Conservation (phyloP, 805 yeast species). For the Candida germanica region DNA sequence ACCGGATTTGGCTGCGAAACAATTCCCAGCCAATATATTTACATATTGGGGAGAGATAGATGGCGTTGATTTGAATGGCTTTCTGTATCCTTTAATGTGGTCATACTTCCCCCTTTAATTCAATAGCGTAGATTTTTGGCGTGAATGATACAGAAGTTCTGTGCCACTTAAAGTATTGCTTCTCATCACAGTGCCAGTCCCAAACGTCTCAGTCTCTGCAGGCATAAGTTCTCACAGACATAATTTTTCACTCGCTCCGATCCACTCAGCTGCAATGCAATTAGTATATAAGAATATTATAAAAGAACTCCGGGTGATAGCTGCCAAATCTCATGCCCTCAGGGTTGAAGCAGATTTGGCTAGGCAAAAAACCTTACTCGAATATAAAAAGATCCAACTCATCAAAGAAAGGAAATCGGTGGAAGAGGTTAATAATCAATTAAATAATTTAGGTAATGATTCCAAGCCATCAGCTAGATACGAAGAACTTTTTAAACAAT, state of each 20-base stretch:
- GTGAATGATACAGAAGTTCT: too few species aligned
- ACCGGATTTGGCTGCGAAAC: too few species aligned
- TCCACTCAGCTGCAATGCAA: constrained; percentile 10
- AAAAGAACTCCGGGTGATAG: constrained; percentile 39
- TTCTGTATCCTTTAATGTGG: too few species aligned
- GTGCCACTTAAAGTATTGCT: too few species aligned
- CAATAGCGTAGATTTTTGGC: too few species aligned
- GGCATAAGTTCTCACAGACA: too few species aligned
- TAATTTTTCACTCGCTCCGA: too few species aligned
- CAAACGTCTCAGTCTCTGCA: too few species aligned
- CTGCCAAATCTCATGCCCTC: constrained; percentile 32
- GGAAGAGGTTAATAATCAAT: constrained; percentile 30
- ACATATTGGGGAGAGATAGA: too few species aligned
- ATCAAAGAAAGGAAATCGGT: constrained; percentile 34
- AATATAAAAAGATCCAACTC: constrained; percentile 47
- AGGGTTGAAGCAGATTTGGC: constrained; percentile 40
- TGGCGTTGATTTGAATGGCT: too few species aligned
- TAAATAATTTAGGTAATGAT: constrained; percentile 18
- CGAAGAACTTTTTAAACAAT: constrained; percentile 10
- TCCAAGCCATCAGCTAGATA: constrained; percentile 12
- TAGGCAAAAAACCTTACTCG: constrained; percentile 44
- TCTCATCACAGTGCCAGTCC: neutral
- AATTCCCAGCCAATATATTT: too few species aligned
- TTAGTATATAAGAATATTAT: constrained; percentile 21
- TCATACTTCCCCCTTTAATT: too few species aligned